Evolutionary conservation across 345 rosid species (phyloP), one percentile per base, ranked within the genome.

Genomic region (Geranium brycei): DNA sequence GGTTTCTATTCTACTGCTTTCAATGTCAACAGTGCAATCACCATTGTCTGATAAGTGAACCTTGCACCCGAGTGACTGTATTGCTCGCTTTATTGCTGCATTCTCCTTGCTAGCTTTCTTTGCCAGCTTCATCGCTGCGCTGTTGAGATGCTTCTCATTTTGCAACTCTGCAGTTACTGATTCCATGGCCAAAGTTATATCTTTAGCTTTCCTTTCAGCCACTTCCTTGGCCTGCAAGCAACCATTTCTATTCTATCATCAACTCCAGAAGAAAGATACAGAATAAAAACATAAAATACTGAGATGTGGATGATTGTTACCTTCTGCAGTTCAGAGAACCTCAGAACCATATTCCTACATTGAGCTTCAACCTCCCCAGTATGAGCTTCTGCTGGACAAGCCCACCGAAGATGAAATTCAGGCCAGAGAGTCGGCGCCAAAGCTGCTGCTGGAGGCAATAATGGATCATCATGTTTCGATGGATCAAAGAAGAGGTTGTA

Each of bases 381-480:
- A 59, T 80, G 79, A 68, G 92, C 87, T 82, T 90, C 99, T 2
- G 76, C 64, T 38, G 96, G 96, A 66, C 97, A 93, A 62, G 96
- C 91, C 99, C 99, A 93, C 17, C 99, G 91, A 60, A 93, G 96
- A 78, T 90, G 97, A 76, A 90, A 93, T 60, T 85, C 92, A 18
- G 99, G 97, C 99, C 99, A 93, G 59, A 93, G 74, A 18, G 92
- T 88, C 40, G 99, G 97, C 61, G 99, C 96, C 65, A 93, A 80
- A 75, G 97, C 95, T 73, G 97, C 99, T 13, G 99, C 99, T 2
- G 99, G 96, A 69, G 96, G 97, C 64, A 85, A 69, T 65, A 93
- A 77, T 58, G 87, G 76, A 57, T 79, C 82, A 57, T 72, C 56
- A 68, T 86, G 80, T 79, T 70, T 88, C 30, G 67, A 60, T 62